phyloP scores from a whole-genome alignment of 179 eudicot species.

The Sideroxylon spinosum region DNA sequence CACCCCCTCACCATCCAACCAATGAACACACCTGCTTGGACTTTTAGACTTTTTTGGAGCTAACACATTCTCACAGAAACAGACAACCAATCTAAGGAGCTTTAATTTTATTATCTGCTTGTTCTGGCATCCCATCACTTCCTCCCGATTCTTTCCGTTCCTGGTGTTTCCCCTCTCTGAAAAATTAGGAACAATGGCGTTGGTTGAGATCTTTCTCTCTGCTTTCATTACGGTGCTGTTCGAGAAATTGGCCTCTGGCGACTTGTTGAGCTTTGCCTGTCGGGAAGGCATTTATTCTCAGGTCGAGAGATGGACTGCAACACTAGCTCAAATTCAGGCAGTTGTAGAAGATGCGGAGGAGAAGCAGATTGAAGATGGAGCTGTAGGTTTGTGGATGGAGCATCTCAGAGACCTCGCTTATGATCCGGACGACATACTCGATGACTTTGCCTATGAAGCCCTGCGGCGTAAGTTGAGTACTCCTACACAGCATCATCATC shows the following conservation, averaged over 20 bases:
- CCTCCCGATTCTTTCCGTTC: no score
- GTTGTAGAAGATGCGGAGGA: constrained; percentile 32
- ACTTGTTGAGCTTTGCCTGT: constrained; percentile 11
- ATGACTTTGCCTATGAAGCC: constrained; percentile 18
- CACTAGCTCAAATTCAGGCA: not conserved
- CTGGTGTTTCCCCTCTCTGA: no score
- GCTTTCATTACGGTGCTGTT: not conserved
- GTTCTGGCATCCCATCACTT: not conserved
- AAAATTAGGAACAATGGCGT: not conserved
- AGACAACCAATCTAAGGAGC: no score
- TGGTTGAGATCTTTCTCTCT: not conserved
- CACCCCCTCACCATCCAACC: no score
- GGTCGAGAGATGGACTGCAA: constrained; percentile 14
- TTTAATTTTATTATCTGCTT: no score
- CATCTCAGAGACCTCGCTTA: constrained; percentile 21
- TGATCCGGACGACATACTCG: constrained; percentile 22
- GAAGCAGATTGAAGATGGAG: constrained; percentile 13
- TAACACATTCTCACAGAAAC: no score
- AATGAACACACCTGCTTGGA: no score
- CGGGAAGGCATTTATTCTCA: constrained; percentile 5
- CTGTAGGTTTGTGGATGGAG: not conserved
- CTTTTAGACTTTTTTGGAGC: no score
- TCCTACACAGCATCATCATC: no score
- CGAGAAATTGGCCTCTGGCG: constrained; percentile 3
- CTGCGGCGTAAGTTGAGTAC: constrained; percentile 15